Evolutionary conservation across 1,139 yeast species (phyloP), one percentile per base, ranked within the genome.

Genomic region (Zygosaccharomyces sapae): DNA sequence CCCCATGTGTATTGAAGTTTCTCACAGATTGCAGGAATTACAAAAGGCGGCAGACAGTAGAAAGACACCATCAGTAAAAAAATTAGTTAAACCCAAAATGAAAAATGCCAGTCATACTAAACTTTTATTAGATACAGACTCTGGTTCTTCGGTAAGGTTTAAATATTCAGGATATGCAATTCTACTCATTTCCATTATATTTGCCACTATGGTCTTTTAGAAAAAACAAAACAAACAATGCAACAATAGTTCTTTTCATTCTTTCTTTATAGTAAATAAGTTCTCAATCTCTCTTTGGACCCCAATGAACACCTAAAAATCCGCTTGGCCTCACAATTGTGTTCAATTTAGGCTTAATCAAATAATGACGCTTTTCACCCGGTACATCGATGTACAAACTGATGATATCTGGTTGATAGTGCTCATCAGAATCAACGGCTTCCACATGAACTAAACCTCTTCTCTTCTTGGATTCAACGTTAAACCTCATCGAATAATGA

Each of bases 241-340:
- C 18, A 33, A 4, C n/a, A 10, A 13, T 27, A 10, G 3, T 33
- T 33, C 19, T 16, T 12, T 35, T 35, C 8, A 20, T 19, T 8
- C 13, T 35, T 16, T 18, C 20, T 34, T 9, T 19, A 20, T 36
- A 22, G 13, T 24, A 3, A 3, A 16, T 13, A 10, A 7, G 13
- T 31, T 34, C 9, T 33, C 40, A 47, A 45, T 79, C 79, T 56
- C 77, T 78, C 65, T 79, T 83, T 20, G 88, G 84, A 1, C 95
- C 95, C 95, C 95, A 87, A 58, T 81, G 83, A 41, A 86, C 80
- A 12, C 95, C 95, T 54, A 86, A 72, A 61, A 86, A 85, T 0
- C 92, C 90, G 5, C 71, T 63, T 10, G 62, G 58, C 18, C 70
- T 68, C 20, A 66, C 66, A 43, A 58, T 59, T 45, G 67, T 69